Evolutionary conservation across 2,329 filamentous ascomycete species (phyloP).

Genomic region (Trichoderma hamatum): DNA sequence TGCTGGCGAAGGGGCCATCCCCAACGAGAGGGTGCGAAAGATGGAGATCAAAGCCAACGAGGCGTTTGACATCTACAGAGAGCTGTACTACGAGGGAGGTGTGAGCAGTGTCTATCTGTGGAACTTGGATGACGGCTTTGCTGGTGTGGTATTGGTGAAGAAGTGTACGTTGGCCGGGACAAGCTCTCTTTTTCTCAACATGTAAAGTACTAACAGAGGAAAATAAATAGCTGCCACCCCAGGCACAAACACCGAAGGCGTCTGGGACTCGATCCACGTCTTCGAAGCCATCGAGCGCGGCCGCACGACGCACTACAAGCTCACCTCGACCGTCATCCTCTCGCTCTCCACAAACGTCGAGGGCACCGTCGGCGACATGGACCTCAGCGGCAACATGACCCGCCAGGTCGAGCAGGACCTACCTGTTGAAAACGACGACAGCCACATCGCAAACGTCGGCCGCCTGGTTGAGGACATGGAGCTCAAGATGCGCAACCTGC

Average conservation of each 20-base stretch:
- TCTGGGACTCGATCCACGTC: constrained; percentile 98
- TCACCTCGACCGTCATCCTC: constrained; percentile 95
- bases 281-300: constrained; percentile 95
- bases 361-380: constrained; percentile 74
- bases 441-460: constrained; percentile 94
- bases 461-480: constrained; percentile 98
- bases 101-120: constrained; percentile 97
- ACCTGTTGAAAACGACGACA: constrained; percentile 84
- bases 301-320: constrained; percentile 92
- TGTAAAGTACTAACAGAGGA: not conserved
- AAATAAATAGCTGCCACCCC: constrained; percentile 63
- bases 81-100: constrained; percentile 95
- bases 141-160: constrained; percentile 92
- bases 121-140: constrained; percentile 97
- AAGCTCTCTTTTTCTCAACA: not conserved
- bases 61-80: constrained; percentile 94
- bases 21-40: constrained; percentile 85
- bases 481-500: constrained; percentile 95
- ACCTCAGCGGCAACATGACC: constrained; percentile 97
- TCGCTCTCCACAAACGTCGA: constrained; percentile 67
- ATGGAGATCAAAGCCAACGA: constrained; percentile 95
- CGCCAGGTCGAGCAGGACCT: constrained; percentile 92
- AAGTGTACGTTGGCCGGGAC: constrained; percentile 64
- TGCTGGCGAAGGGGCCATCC: constrained; percentile 78
- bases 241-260: constrained; percentile 69